Base-by-base conservation (phyloP, 768 basidiomycete genomes). In the Calocybe indica region DNA sequence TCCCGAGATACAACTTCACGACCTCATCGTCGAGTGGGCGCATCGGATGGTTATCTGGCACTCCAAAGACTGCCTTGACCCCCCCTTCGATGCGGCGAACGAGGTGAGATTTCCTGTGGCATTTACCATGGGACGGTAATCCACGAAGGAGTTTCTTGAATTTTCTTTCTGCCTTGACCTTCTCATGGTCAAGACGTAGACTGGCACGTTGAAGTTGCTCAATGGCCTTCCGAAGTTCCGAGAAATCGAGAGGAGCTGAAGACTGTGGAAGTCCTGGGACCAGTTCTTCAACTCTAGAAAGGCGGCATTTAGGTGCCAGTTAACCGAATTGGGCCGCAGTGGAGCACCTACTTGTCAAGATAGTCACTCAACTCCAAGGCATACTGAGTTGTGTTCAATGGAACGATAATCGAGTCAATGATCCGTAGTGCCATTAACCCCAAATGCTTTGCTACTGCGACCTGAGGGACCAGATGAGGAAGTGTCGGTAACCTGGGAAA, bases 361-460 rank as follows among this genome's bases (percentile, higher is more conserved):
- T 88, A 88, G 6, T 72, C 65, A 38, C 71, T 66, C n/a, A 89
- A 69, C 58, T 88, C 83, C 11, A 78, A 54, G 3, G 85, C 68
- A 61, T 90, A 90, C 47, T 88, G 82, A 1, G 87, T 88, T 13
- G 85, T 85, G 58, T 90, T 89, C 42, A 89, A 61, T 2, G 88
- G 88, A 5, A 90, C 57, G 28, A 88, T 63, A 44, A 87, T 69
- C 8, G 79, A 73, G 54, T 88, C 82, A 3, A 74, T 71, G 11
- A 88, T 52, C 15, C 83, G 73, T n/a, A 90, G 68, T 7, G 75
- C 66, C 51, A 83, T 58, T 9, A 88, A 66, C 42, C 86, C 87
- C 2, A 87, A 62, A 56, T 81, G 72, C 57, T 83, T 77, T 7
- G 88, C 83, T 38, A 85, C 72, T 36, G 83, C 83, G 41, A 78